Evolutionary conservation across 352 stramenopile species (phyloP), one percentile per base, ranked within the genome.

Genomic region (Pythium aquatile): DNA sequence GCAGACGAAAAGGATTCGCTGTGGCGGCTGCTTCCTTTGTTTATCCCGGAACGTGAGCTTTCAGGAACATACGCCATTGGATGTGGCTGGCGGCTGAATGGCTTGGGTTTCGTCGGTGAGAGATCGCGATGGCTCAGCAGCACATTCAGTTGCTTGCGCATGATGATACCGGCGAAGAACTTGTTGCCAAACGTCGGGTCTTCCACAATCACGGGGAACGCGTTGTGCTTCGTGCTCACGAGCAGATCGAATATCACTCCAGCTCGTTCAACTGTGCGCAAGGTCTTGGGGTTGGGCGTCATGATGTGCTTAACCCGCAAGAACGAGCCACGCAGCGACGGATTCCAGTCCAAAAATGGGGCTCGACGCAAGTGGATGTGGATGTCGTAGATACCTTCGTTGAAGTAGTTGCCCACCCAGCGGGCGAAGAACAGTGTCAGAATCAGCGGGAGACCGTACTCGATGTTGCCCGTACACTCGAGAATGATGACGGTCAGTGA

Each of bases 311-410:
- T 91, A 2, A 90, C 90, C 29, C 85, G 77, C 53, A 94, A 63
- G 60, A 88, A 91, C 0, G 76, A 79, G 8, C 85, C 82, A 26
- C 76, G 74, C 24, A 91, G 55, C 44, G 85, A 79, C 29, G 85
- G 81, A 44, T 90, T 81, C 81, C 82, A 92, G 56, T 94, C 85
- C 11, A 94, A 65, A 60, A 94, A 94, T 26, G 85, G 85, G 14
- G 87, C 76, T 42, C 82, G 81, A 8, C 81, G 97, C 28, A 99
- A 75, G 57, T 98, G 88, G 68, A 99, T 99, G 65, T 99, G 96
- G 62, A 99, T 98, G 73, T 99, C 97, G 81, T 99, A 99, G 48
- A 99, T 91, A 20, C 96, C 97, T 74, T 99, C 95, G 73, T 99
- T 99, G 74, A 99, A 99, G 44, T 98, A 88, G 76, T 99, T 99